Evolutionary conservation across 805 yeast species (phyloP).

Genomic region (Cyberlindnera euphorbiae): DNA sequence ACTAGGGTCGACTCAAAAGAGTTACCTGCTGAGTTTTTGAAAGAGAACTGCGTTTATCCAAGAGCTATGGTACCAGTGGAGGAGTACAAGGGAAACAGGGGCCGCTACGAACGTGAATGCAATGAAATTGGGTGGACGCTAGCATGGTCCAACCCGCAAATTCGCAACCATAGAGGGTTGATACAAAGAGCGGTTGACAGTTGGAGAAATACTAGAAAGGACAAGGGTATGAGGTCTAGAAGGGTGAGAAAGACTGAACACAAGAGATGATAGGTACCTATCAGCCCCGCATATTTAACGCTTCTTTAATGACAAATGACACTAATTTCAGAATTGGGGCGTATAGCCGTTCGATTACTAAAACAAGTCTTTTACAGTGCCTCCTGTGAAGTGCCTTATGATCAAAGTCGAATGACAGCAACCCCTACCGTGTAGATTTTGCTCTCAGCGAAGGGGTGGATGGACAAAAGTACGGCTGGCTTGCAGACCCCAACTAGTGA

Average conservation of each 20-base stretch:
- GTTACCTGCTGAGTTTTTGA: slow-evolving; percentile 30
- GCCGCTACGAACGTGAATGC: slow-evolving; percentile 42
- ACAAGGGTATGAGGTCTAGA: slow-evolving; percentile 34
- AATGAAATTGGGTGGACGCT: slow-evolving; percentile 47
- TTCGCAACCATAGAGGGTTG: slow-evolving; percentile 41
- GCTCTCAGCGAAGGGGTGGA: no score
- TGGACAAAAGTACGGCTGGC: no score
- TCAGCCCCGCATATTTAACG: no score
- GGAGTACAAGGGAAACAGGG: slow-evolving; percentile 42
- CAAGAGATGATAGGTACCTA: not conserved
- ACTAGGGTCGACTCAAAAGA: slow-evolving; percentile 7
- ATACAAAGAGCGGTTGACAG: slow-evolving; percentile 49
- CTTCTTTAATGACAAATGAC: no score
- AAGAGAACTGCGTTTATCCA: slow-evolving; percentile 43
- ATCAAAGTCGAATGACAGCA: no score
- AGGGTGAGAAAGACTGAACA: slow-evolving; percentile 30
- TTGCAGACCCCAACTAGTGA: no score
- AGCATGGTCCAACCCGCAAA: slow-evolving; percentile 36
- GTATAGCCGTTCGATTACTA: no score
- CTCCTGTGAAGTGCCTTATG: no score
- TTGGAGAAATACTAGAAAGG: slow-evolving; percentile 44
- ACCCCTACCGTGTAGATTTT: no score
- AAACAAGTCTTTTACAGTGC: no score
- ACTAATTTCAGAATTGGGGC: no score
- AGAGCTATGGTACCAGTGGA: slow-evolving; percentile 39